A percentile compares a stretch with the other conserved stretches of the same genome.
Conservation (phyloP, 805 yeast genomes). For the Ogataea ganodermae region DNA sequence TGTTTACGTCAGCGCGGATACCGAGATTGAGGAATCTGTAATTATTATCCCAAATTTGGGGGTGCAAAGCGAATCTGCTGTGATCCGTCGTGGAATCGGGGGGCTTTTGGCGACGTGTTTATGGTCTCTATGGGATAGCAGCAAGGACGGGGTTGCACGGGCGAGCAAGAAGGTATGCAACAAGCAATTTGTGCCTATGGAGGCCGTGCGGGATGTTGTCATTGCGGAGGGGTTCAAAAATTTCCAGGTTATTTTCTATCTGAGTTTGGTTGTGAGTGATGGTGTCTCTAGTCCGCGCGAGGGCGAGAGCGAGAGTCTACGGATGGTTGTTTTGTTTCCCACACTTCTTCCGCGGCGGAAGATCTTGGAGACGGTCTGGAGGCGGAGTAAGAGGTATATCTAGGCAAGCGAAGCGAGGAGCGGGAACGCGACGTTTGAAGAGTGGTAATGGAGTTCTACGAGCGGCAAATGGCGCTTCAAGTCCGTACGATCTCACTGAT, state of each 20-base stretch:
- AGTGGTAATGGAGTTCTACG: too few relatives aligned
- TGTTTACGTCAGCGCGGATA: slow-evolving; percentile 31
- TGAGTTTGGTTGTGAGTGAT: slow-evolving; percentile 57
- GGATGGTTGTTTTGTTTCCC: slow-evolving; percentile 35
- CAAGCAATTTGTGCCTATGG: slow-evolving; percentile 54
- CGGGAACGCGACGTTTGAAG: too few relatives aligned
- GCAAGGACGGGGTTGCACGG: slow-evolving; percentile 5
- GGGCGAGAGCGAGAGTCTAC: slow-evolving; percentile 11
- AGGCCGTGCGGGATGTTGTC: slow-evolving; percentile 60
- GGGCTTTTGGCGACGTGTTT: slow-evolving; percentile 12
- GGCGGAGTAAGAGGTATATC: slow-evolving; percentile 23
- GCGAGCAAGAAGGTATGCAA: slow-evolving; percentile 10
- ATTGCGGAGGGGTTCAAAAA: slow-evolving; percentile 78
- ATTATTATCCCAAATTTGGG: slow-evolving; percentile 51
- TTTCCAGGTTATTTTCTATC: slow-evolving; percentile 63
- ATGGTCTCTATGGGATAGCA: slow-evolving; percentile 3
- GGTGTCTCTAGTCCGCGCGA: slow-evolving; percentile 6
- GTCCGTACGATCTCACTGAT: too few relatives aligned
- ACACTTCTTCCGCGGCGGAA: slow-evolving; percentile 33
- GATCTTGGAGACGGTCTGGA: slow-evolving; percentile 33
- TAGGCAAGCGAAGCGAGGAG: neutral
- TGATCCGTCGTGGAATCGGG: slow-evolving; percentile 27
- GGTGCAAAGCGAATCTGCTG: slow-evolving; percentile 42
- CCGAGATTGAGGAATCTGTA: slow-evolving; percentile 44
- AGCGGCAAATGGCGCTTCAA: too few relatives aligned